Conservation (phyloP, 2,329 filamentous ascomycete genomes). For the Pleoardoris graminearum region DNA sequence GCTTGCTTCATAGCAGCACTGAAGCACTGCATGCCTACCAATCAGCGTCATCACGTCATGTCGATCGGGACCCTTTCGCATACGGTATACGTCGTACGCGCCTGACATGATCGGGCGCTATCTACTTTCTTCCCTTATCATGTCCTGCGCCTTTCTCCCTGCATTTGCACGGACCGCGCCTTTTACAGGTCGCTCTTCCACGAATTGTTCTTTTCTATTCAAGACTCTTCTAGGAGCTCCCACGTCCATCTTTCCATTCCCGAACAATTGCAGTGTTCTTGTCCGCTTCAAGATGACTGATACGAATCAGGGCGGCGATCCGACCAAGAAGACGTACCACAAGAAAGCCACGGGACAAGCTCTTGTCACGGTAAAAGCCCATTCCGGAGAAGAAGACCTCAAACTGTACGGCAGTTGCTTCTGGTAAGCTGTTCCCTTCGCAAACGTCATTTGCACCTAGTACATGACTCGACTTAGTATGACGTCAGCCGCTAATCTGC, state of each 20-base stretch:
- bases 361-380: conserved; percentile 68
- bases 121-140: neutral
- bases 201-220: neutral
- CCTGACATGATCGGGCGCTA: neutral
- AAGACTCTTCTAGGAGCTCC: neutral
- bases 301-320: conserved; percentile 53
- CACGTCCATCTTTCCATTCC: neutral
- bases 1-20: conserved; percentile 14
- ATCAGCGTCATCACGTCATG: conserved; percentile 11
- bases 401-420: conserved; percentile 84
- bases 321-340: conserved; percentile 65
- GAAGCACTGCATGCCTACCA: conserved; percentile 11
- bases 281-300: conserved; percentile 49
- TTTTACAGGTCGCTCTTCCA: neutral
- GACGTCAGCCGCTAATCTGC: conserved; percentile 13
- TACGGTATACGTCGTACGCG: neutral
- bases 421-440: conserved; percentile 60
- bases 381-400: conserved; percentile 69
- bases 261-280: conserved; percentile 2
- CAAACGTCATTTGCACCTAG: neutral
- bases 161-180: neutral
- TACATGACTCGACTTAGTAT: conserved; percentile 5
- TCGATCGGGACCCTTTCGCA: conserved; percentile 5
- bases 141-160: neutral
- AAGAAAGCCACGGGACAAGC: conserved; percentile 75